Conservation (phyloP, 1,284 basidiomycete species). For the Melampsora americana region DNA sequence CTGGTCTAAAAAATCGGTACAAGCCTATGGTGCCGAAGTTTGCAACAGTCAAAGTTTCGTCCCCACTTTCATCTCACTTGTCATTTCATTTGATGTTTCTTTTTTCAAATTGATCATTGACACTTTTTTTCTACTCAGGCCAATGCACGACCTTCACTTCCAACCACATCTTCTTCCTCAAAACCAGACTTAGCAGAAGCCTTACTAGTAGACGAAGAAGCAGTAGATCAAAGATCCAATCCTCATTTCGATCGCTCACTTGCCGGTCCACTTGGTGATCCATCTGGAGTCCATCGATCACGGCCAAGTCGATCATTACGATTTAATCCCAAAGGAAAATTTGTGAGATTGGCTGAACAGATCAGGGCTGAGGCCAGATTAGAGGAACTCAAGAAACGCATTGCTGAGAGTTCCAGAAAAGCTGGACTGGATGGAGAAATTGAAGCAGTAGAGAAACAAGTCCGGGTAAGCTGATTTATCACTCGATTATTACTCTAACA, state of each 20-base stretch:
- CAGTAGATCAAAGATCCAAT: conserved; percentile 50
- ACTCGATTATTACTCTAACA: conserved; percentile 39
- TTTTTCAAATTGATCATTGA: neutral
- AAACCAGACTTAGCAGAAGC: conserved; percentile 39
- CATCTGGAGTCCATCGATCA: conserved; percentile 63
- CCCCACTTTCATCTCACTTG: conserved; percentile 16
- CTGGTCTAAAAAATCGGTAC: conserved; percentile 81
- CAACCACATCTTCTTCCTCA: neutral
- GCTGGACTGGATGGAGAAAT: conserved; percentile 90
- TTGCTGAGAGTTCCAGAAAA: conserved; percentile 84
- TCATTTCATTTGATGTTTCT: neutral
- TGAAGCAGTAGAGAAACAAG: conserved; percentile 78
- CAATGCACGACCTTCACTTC: conserved; percentile 60
- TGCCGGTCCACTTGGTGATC: conserved; percentile 54
- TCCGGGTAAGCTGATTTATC: conserved; percentile 63
- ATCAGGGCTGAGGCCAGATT: conserved; percentile 77
- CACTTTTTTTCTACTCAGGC: conserved; percentile 57
- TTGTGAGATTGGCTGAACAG: conserved; percentile 76
- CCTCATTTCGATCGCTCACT: conserved; percentile 68
- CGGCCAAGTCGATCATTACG: conserved; percentile 69
- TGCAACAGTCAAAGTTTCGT: conserved; percentile 74
- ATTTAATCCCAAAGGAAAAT: conserved; percentile 88
- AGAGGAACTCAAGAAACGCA: conserved; percentile 85
- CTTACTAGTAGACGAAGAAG: conserved; percentile 30
- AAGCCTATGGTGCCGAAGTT: conserved; percentile 98